Evolutionary conservation across 1,284 basidiomycete species (phyloP).

Genomic region (Porogramme epimiltina): DNA sequence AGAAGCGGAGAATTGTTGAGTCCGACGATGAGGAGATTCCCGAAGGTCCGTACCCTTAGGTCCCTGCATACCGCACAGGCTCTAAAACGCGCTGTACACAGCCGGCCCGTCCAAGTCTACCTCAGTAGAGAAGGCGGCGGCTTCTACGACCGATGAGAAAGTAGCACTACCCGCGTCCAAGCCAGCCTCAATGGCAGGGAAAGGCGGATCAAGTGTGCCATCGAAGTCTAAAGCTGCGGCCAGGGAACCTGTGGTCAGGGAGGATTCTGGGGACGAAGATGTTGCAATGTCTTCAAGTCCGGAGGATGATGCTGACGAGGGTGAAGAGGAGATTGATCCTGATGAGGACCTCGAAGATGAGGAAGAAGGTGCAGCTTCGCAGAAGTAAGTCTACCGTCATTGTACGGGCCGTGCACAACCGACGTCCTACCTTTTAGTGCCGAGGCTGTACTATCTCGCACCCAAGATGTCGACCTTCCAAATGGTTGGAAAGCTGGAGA

Average conservation of each 20-base stretch:
- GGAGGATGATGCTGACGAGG: constrained; percentile 26
- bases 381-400: constrained; percentile 67
- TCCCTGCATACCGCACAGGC: neutral
- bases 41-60: constrained; percentile 13
- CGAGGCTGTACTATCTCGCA: constrained; percentile 64
- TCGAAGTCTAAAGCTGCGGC: constrained; percentile 5
- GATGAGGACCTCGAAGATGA: constrained; percentile 57
- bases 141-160: neutral
- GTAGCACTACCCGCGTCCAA: neutral
- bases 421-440: constrained; percentile 58
- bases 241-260: constrained; percentile 1
- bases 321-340: constrained; percentile 54
- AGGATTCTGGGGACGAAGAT: constrained; percentile 20
- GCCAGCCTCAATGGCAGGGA: neutral
- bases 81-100: neutral
- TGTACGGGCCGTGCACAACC: too few species aligned
- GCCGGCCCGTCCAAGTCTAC: constrained; percentile 11
- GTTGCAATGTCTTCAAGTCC: constrained; percentile 18
- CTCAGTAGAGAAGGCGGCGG: neutral
- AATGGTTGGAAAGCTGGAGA: constrained; percentile 88
- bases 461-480: constrained; percentile 74
- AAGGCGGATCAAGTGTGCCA: neutral
- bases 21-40: constrained; percentile 54
- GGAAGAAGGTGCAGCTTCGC: constrained; percentile 53
- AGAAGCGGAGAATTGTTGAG: constrained; percentile 40